These are phyloP conservation scores for Collybiopsis confluens DNA, from an alignment of 768 basidiomycete species.

Conservation along the genomic window DNA sequence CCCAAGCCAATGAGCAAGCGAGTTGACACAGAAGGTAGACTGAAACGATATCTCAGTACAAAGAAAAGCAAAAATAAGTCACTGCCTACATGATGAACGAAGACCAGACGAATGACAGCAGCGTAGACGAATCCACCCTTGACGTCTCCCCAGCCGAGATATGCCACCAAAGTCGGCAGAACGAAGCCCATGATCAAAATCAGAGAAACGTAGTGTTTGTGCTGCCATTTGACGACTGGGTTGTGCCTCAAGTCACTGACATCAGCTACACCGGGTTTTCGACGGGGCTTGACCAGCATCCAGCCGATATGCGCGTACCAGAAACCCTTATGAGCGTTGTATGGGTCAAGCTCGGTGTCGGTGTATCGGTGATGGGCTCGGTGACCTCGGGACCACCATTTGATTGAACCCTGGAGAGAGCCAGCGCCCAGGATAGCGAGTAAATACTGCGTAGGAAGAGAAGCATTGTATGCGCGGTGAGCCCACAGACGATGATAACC, in stretches of 20 bases:
- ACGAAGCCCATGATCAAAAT: conserved; percentile 68
- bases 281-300: conserved; percentile 91
- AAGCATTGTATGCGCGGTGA: conserved; percentile 92
- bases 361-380: conserved; percentile 97
- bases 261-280: conserved; percentile 87
- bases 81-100: conserved; percentile 80
- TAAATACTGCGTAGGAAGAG: conserved; percentile 76
- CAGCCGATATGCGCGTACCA: conserved; percentile 85
- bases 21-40: conserved; percentile 97
- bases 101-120: conserved; percentile 69
- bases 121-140: conserved; percentile 85
- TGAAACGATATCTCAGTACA: conserved; percentile 21
- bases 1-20: conserved; percentile 94
- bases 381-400: conserved; percentile 95
- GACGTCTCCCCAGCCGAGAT: conserved; percentile 82
- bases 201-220: conserved; percentile 69
- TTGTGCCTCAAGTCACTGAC: conserved; percentile 82
- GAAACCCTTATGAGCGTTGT: conserved; percentile 88
- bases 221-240: conserved; percentile 82
- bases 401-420: conserved; percentile 94
- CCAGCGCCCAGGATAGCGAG: conserved; percentile 86
- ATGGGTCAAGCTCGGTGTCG: conserved; percentile 95
- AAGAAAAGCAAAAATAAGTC: neutral
- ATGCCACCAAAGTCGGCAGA: conserved; percentile 75
- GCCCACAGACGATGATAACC: conserved; percentile 99